phyloP scores from a whole-genome alignment of 306 rosid genomes.

The Vicia faba region DNA sequence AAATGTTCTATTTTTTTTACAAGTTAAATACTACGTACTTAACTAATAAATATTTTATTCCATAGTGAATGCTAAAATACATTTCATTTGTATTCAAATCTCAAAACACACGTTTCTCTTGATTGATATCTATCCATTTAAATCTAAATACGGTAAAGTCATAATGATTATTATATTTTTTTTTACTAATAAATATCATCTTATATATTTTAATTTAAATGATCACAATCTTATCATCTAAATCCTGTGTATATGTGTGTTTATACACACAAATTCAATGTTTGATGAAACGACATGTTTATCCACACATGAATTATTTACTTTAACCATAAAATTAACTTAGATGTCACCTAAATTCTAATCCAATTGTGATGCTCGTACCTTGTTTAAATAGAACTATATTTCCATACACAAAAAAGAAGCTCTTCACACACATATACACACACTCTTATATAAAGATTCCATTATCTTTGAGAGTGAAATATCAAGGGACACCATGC shows the following conservation, averaged over 20 bases:
- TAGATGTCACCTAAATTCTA: neutral
- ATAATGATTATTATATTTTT: neutral
- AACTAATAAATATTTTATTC: neutral
- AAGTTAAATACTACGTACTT: neutral
- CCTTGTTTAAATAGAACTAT: slow-evolving; percentile 1
- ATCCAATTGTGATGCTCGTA: neutral
- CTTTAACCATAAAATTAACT: neutral
- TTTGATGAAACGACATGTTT: neutral
- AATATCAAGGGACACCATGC: slow-evolving; percentile 32
- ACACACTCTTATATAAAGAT: too few species aligned
- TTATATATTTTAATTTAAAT: neutral
- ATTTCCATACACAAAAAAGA: neutral
- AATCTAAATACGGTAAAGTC: neutral
- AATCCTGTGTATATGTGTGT: neutral
- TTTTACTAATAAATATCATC: neutral
- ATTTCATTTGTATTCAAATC: neutral
- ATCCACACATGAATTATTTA: neutral
- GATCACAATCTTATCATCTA: neutral
- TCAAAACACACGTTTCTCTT: neutral
- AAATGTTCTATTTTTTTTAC: too few species aligned
- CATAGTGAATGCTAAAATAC: neutral
- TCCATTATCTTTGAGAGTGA: slow-evolving; percentile 6
- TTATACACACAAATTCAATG: neutral
- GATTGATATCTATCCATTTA: neutral
- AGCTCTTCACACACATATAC: neutral